A percentile compares a stretch with the other conserved stretches of the same genome.
phyloP scores from a whole-genome alignment of 2,329 filamentous ascomycete genomes.

The Verticillium nubilum region DNA sequence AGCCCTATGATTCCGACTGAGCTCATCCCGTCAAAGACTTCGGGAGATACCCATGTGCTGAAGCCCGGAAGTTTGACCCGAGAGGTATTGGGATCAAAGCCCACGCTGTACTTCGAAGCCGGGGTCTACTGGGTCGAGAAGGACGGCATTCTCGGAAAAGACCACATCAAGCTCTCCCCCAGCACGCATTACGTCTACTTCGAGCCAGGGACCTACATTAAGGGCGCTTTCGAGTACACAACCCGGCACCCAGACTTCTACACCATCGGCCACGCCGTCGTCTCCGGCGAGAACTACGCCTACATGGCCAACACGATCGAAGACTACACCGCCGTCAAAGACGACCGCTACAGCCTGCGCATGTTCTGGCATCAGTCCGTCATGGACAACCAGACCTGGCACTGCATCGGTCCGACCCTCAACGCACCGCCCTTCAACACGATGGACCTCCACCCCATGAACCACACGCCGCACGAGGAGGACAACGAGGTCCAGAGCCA shows the following conservation, averaged over 20 bases:
- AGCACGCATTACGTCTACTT: constrained; percentile 20
- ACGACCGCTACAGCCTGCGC: constrained; percentile 19
- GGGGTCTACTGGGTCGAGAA: constrained; percentile 24
- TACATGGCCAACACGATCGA: constrained; percentile 27
- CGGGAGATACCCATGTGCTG: constrained; percentile 11
- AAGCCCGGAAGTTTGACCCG: constrained; percentile 17
- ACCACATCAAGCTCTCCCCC: constrained; percentile 12
- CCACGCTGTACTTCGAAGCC: constrained; percentile 18
- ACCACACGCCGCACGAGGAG: constrained; percentile 7
- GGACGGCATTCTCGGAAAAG: constrained; percentile 13
- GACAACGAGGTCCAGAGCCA: constrained; percentile 11
- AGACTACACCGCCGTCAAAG: constrained; percentile 20
- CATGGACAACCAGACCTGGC: constrained; percentile 16
- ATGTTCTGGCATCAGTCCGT: constrained; percentile 22
- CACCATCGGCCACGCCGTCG: constrained; percentile 27
- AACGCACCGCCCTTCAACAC: constrained; percentile 29
- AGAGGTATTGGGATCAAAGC: constrained; percentile 9
- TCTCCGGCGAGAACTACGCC: constrained; percentile 31
- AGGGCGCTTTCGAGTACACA: constrained; percentile 28
- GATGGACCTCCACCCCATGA: constrained; percentile 23
- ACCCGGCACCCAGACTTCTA: constrained; percentile 15
- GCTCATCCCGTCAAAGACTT: constrained; percentile 12
- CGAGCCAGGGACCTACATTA: constrained; percentile 27
- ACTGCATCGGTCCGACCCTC: constrained; percentile 21
- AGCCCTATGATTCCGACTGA: constrained; percentile 18